These are phyloP conservation scores for Quercus tomentella DNA, from an alignment of 331 rosid genomes.

Conservation along the genomic window DNA sequence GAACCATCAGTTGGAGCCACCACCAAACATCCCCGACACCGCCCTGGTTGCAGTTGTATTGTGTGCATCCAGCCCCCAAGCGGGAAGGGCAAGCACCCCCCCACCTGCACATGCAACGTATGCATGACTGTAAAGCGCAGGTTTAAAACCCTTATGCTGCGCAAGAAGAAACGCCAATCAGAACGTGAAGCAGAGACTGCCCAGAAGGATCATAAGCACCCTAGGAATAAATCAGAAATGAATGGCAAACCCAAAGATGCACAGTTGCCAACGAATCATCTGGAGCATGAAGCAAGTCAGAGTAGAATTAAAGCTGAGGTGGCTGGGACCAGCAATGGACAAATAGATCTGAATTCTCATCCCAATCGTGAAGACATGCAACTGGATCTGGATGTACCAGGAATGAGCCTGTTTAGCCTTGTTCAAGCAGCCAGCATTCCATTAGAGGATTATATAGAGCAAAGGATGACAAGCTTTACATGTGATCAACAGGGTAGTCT, in stretches of 20 bases:
- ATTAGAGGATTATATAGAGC: slow-evolving; percentile 25
- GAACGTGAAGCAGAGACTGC: slow-evolving; percentile 53
- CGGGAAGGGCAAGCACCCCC: slow-evolving; percentile 91
- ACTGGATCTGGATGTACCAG: slow-evolving; percentile 43
- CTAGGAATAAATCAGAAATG: slow-evolving; percentile 28
- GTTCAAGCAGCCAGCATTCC: slow-evolving; percentile 35
- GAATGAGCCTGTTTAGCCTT: slow-evolving; percentile 34
- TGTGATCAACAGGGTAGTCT: slow-evolving; percentile 32
- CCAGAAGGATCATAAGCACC: slow-evolving; percentile 24
- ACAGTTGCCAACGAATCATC: slow-evolving; percentile 17
- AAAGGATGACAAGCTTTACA: slow-evolving; percentile 26
- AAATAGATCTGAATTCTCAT: slow-evolving; percentile 73
- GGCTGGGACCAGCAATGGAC: slow-evolving; percentile 50
- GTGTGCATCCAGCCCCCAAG: slow-evolving; percentile 98
- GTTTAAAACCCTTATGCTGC: slow-evolving; percentile 85
- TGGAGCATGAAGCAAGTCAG: slow-evolving; percentile 38
- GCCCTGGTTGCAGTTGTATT: slow-evolving; percentile 93
- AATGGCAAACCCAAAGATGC: slow-evolving; percentile 36
- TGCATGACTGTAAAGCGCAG: slow-evolving; percentile 96
- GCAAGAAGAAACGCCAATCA: slow-evolving; percentile 79
- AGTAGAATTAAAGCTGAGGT: slow-evolving; percentile 37
- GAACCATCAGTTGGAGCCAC: slow-evolving; percentile 69
- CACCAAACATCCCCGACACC: slow-evolving; percentile 92
- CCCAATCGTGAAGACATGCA: slow-evolving; percentile 66
- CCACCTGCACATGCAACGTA: slow-evolving; percentile 87